Evolutionary conservation across 2,329 filamentous ascomycete genomes (phyloP), one percentile per base, ranked within the genome.

Genomic region (Balansia obtecta): DNA sequence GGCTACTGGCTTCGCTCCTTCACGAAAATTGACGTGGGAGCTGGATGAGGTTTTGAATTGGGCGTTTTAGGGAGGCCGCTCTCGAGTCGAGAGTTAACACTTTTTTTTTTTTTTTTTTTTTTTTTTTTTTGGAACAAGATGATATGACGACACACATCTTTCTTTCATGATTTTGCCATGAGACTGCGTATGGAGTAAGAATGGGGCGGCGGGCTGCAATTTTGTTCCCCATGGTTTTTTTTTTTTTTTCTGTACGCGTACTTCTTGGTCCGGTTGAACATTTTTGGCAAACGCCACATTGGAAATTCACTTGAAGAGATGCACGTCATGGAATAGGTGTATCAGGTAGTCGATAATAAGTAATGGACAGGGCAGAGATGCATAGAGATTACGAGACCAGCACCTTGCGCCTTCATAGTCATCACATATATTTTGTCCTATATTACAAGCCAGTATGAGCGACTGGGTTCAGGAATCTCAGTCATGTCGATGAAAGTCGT

Each of bases 311-410:
- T 42, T 39, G 37, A 41, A 46, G 32, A 33, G 27, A 44, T 42
- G 49, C 39, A 42, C 41, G 44, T 30, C 33, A 56, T 49, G 52
- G 39, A 44, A 54, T 49, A 44, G 15, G 45, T 27, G 27, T 52
- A 52, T 41, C 44, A 45, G 32, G 40, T 55, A 53, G 51, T 54
- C 49, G 43, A 46, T 57, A 57, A 57, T 57, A 48, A 48, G 38
- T 56, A 56, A 56, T 56, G 45, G 50, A 41, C 46, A 43, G 37
- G 20, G 42, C 15, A 43, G 39, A 27, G 10, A 9, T 30, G 30
- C 40, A n/a, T 6, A n/a, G 32, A 34, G 32, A 9, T n/a, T 49
- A 8, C 38, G 37, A 12, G n/a, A 22, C 11, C 16, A 13, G 18
- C 22, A 34, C 32, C 15, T 20, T 34, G 40, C 18, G 39, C 32